Evolutionary conservation across 2,329 filamentous ascomycete genomes (phyloP).

Genomic region (Mariannaea sp.): DNA sequence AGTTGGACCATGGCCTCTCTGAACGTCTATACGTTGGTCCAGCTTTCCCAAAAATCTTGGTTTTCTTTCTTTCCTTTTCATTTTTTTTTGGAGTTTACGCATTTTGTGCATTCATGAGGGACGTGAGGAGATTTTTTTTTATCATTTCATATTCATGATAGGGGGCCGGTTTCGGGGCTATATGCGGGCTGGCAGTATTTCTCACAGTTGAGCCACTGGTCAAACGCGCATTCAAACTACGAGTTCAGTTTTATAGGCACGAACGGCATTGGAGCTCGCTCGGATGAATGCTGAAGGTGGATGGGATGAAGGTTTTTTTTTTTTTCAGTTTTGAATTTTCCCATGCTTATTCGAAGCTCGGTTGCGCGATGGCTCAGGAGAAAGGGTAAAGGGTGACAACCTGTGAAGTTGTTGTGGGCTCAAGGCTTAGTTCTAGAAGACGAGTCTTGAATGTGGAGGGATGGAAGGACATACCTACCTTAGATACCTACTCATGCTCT

Average conservation of each 20-base stretch:
- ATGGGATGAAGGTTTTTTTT: slow-evolving; percentile 12
- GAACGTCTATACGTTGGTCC: slow-evolving; percentile 18
- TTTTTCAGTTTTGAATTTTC: slow-evolving; percentile 10
- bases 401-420: slow-evolving; percentile 1
- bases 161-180: slow-evolving; percentile 29
- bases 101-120: slow-evolving; percentile 33
- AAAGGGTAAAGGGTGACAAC: background rate
- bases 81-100: slow-evolving; percentile 34
- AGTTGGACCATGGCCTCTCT: slow-evolving; percentile 10
- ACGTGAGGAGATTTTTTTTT: slow-evolving; percentile 29
- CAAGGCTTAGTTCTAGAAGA: slow-evolving; percentile 8
- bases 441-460: slow-evolving; percentile 19
- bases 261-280: slow-evolving; percentile 5
- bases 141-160: slow-evolving; percentile 28
- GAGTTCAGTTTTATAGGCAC: slow-evolving; percentile 3
- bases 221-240: slow-evolving; percentile 8
- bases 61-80: slow-evolving; percentile 17
- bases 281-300: slow-evolving; percentile 4
- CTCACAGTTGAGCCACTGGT: slow-evolving; percentile 23
- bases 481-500: slow-evolving; percentile 28
- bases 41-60: background rate
- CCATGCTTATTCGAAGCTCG: slow-evolving; percentile 6
- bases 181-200: slow-evolving; percentile 30
- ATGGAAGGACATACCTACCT: slow-evolving; percentile 15
- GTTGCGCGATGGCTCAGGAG: background rate